Evolutionary conservation across 192 early-diverging fungal species (phyloP).

Genomic region (Mortierella claussenii): DNA sequence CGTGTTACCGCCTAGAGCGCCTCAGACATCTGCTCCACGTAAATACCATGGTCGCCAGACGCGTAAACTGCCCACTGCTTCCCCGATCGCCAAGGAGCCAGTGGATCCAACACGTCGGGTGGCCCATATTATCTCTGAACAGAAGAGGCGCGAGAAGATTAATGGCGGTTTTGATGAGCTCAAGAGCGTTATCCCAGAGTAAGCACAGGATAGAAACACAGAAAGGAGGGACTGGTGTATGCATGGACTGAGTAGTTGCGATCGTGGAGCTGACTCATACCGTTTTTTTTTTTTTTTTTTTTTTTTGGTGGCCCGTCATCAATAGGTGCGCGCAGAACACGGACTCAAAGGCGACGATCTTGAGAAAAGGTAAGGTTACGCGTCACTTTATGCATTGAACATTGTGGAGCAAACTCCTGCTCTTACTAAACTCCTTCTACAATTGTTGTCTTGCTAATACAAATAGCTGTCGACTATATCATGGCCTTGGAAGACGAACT

Average conservation of each 20-base stretch:
- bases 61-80: constrained; percentile 21
- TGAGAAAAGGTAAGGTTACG: constrained; percentile 37
- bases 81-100: constrained; percentile 14
- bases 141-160: constrained; percentile 59
- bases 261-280: too few relatives aligned
- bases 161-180: constrained; percentile 59
- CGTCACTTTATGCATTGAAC: not conserved
- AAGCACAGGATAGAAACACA: not conserved
- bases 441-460: not conserved
- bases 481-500: constrained; percentile 36
- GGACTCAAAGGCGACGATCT: constrained; percentile 42
- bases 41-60: constrained; percentile 50
- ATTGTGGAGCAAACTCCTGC: too few relatives aligned
- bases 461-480: constrained; percentile 37
- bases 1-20: constrained; percentile 32
- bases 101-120: constrained; percentile 50
- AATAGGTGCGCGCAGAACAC: constrained; percentile 45
- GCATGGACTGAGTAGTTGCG: too few relatives aligned
- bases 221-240: too few relatives aligned
- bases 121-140: constrained; percentile 56
- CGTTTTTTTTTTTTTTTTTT: constrained; percentile 1
- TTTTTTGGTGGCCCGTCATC: too few relatives aligned
- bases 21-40: constrained; percentile 42
- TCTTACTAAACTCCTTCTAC: too few relatives aligned
- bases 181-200: constrained; percentile 56